Percentiles rank a stretch among this genome's conserved stretches.
phyloP scores from a whole-genome alignment of 345 rosid species.

The Lumnitzera littorea region DNA sequence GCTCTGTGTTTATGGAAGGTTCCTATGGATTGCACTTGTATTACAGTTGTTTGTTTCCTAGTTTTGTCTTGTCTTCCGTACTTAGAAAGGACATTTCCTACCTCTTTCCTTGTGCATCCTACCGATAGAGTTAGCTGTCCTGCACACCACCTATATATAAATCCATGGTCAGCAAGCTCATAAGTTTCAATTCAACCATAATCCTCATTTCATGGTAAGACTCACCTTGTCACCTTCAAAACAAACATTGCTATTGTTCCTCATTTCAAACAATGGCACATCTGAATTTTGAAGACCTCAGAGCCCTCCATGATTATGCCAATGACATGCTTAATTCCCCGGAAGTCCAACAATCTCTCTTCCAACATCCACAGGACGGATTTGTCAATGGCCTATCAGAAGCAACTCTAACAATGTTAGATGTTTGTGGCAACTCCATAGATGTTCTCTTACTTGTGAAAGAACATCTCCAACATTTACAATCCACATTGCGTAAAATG shows the following conservation, averaged over 20 bases:
- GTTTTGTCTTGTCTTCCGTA: constrained; percentile 29
- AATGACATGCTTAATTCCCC: constrained; percentile 70
- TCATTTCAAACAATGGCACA: constrained; percentile 26
- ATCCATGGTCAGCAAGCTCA: constrained; percentile 3
- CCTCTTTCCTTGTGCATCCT: constrained; percentile 25
- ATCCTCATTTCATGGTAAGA: no score
- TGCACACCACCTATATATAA: constrained; percentile 10
- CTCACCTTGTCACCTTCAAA: not conserved
- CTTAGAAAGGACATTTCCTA: constrained; percentile 26
- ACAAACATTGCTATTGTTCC: not conserved
- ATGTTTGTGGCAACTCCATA: constrained; percentile 46
- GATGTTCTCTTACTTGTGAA: constrained; percentile 56
- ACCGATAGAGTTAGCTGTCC: constrained; percentile 15
- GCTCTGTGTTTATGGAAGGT: not conserved
- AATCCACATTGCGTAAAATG: constrained; percentile 36
- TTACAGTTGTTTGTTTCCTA: constrained; percentile 20
- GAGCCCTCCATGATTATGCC: constrained; percentile 63
- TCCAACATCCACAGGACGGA: constrained; percentile 35
- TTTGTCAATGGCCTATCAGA: constrained; percentile 55
- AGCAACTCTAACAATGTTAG: constrained; percentile 64
- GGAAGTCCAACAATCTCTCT: constrained; percentile 32
- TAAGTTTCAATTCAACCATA: not conserved
- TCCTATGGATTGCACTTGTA: not conserved
- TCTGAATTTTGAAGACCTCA: constrained; percentile 50
- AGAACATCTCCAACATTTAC: constrained; percentile 49